These are phyloP conservation scores for Hypoxylon crocopeplum DNA, from an alignment of 495 filamentous ascomycete species.

Conservation along the genomic window DNA sequence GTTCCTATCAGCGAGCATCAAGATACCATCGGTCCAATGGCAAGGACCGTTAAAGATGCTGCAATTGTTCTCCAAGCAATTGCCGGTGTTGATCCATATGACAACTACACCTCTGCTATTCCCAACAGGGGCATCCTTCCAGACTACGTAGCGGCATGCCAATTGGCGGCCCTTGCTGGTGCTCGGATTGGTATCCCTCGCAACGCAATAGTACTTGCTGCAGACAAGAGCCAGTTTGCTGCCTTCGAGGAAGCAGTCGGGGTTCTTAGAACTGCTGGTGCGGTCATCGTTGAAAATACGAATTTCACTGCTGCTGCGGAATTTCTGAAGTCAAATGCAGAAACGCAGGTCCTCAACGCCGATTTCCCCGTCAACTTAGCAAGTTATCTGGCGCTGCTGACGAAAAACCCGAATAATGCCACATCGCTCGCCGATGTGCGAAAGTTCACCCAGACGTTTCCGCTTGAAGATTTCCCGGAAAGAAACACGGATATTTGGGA, in stretches of 20 bases:
- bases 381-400: conserved; percentile 52
- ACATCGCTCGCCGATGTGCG: conserved; percentile 39
- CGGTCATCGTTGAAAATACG: conserved; percentile 45
- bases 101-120: conserved; percentile 55
- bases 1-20: conserved; percentile 46
- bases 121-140: conserved; percentile 41
- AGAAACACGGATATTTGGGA: conserved; percentile 47
- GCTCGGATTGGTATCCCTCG: conserved; percentile 53
- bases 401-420: conserved; percentile 53
- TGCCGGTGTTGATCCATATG: conserved; percentile 43
- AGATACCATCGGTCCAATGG: conserved; percentile 50
- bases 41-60: conserved; percentile 47
- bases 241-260: conserved; percentile 47
- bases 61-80: conserved; percentile 44
- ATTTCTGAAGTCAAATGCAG: conserved; percentile 10
- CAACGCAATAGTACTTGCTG: conserved; percentile 43
- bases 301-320: conserved; percentile 38
- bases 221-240: conserved; percentile 1
- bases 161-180: conserved; percentile 40
- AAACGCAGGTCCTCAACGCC: conserved; percentile 44
- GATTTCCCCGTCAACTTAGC: conserved; percentile 53
- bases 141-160: conserved; percentile 53
- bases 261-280: conserved; percentile 47
- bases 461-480: conserved; percentile 44
- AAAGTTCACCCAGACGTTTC: conserved; percentile 38